Percentiles rank a stretch among this genome's conserved stretches.
Conservation (phyloP, 2,329 filamentous ascomycete genomes). For the Microthyrium microscopicum region DNA sequence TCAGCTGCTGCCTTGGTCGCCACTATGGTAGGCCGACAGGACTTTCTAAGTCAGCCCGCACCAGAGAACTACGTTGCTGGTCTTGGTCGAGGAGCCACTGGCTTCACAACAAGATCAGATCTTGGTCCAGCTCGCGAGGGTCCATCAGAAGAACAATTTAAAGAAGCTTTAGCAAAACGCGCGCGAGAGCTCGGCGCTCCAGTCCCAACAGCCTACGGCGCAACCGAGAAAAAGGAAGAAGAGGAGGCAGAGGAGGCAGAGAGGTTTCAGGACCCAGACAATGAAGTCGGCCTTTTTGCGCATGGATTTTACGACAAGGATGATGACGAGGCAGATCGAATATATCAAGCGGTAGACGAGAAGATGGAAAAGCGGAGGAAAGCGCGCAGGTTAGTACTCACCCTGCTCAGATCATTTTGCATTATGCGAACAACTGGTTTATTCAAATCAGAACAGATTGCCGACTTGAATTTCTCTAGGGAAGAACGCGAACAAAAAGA, state of each 20-base stretch:
- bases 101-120: slow-evolving; percentile 95
- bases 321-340: slow-evolving; percentile 91
- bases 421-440: slow-evolving; percentile 29
- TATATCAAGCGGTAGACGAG: slow-evolving; percentile 91
- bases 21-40: slow-evolving; percentile 50
- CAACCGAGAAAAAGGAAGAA: slow-evolving; percentile 50
- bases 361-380: slow-evolving; percentile 86
- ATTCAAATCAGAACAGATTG: slow-evolving; percentile 58
- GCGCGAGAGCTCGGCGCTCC: slow-evolving; percentile 64
- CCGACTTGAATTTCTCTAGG: slow-evolving; percentile 58
- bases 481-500: slow-evolving; percentile 88
- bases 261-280: slow-evolving; percentile 90
- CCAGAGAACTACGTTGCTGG: slow-evolving; percentile 62
- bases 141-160: slow-evolving; percentile 94
- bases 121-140: slow-evolving; percentile 88
- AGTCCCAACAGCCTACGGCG: slow-evolving; percentile 58
- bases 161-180: slow-evolving; percentile 88
- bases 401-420: slow-evolving; percentile 2
- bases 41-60: slow-evolving; percentile 72
- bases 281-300: slow-evolving; percentile 88
- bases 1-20: not conserved
- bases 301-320: slow-evolving; percentile 94
- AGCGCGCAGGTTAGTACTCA: slow-evolving; percentile 59
- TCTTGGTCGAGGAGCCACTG: slow-evolving; percentile 91
- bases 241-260: slow-evolving; percentile 60